These are phyloP conservation scores for Volvox carteri DNA, from an alignment of 163 green algal species.

Conservation along the genomic window DNA sequence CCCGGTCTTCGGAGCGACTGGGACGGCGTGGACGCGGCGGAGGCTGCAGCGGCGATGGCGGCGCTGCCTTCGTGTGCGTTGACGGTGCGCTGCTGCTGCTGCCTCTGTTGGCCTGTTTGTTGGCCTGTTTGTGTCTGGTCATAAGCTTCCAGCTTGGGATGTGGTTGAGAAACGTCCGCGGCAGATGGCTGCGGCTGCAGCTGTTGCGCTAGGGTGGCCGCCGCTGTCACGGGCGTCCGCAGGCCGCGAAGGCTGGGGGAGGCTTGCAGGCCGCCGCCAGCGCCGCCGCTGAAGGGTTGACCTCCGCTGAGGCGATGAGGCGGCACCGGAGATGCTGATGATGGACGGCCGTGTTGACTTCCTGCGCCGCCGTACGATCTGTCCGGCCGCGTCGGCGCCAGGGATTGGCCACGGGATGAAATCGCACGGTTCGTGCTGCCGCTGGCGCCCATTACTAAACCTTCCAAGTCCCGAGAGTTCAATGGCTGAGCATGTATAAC, in stretches of 20 bases:
- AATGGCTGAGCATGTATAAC: background rate
- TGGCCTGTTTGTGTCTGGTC: background rate
- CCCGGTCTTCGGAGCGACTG: background rate
- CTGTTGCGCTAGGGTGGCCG: background rate
- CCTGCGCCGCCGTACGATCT: background rate
- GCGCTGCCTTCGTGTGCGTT: background rate
- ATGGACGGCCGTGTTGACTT: background rate
- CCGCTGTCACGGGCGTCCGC: background rate
- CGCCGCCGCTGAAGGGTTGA: background rate
- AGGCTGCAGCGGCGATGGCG: background rate
- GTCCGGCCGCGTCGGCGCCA: slow-evolving; percentile 25
- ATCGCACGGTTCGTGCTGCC: background rate
- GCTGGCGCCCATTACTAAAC: slow-evolving; percentile 1
- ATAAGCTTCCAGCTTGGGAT: background rate
- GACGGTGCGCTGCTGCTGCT: background rate
- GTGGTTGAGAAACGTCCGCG: background rate
- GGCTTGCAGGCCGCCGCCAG: background rate
- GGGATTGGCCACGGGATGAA: background rate
- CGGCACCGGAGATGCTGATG: background rate
- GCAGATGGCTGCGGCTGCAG: background rate
- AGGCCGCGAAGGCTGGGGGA: background rate
- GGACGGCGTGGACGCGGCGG: background rate
- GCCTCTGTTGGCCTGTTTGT: background rate
- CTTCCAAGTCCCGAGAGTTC: slow-evolving; percentile 10
- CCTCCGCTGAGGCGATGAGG: background rate